phyloP scores from a whole-genome alignment of 139 green algal genomes.

The Penium margaritaceum region DNA sequence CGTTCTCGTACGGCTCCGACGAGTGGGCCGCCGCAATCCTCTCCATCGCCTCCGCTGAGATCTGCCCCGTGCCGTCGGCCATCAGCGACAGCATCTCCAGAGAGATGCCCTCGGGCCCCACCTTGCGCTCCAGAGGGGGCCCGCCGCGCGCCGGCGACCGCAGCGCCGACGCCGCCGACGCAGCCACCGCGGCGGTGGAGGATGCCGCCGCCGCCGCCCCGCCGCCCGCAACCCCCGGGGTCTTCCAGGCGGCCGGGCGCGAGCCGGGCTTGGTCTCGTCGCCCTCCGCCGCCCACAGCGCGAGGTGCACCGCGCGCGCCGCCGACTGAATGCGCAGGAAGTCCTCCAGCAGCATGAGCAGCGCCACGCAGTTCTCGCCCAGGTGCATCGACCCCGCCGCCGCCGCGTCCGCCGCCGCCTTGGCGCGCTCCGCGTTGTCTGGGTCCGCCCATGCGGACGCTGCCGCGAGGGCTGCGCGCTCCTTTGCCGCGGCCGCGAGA shows the following conservation, averaged over 20 bases:
- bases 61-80: slow-evolving; percentile 36
- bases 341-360: slow-evolving; percentile 41
- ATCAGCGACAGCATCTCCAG: slow-evolving; percentile 26
- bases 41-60: slow-evolving; percentile 29
- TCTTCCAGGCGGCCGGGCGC: neutral
- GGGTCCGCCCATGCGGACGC: neutral
- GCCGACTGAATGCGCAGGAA: slow-evolving; percentile 32
- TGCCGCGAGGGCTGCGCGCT: neutral
- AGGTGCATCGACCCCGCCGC: too few species aligned
- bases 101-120: too few species aligned
- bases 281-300: neutral
- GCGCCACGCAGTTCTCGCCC: slow-evolving; percentile 24
- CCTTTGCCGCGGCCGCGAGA: neutral
- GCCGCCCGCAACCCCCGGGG: too few species aligned
- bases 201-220: neutral
- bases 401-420: too few species aligned
- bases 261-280: slow-evolving; percentile 3
- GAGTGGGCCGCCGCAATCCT: slow-evolving; percentile 21
- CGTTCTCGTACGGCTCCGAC: slow-evolving; percentile 34
- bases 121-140: too few species aligned
- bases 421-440: too few species aligned
- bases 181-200: neutral
- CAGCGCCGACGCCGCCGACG: too few species aligned
- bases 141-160: too few species aligned
- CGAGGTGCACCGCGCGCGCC: neutral